These are phyloP conservation scores for Plasmodium gallinaceum DNA, from an alignment of 169 alveolate species.

Conservation along the genomic window DNA sequence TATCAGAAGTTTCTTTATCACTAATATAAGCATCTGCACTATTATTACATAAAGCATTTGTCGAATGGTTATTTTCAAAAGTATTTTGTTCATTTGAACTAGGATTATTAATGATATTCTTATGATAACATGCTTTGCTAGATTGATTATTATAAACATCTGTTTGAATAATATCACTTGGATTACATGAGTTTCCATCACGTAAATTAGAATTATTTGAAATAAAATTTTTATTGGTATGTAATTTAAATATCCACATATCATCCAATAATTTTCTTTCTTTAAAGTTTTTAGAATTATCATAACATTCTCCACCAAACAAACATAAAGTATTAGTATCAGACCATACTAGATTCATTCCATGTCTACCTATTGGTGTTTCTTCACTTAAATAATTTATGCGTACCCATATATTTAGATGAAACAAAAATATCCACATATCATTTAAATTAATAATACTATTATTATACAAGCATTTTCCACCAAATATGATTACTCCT, in stretches of 20 bases:
- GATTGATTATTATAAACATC: not conserved
- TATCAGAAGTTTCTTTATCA: not conserved
- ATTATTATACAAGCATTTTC: constrained; percentile 79
- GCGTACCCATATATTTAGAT: constrained; percentile 88
- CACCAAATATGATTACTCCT: constrained; percentile 74
- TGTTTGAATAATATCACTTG: constrained; percentile 3
- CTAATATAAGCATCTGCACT: not conserved
- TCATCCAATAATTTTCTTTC: constrained; percentile 87
- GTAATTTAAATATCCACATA: constrained; percentile 87
- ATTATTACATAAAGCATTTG: not conserved
- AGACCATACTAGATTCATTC: constrained; percentile 91
- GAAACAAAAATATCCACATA: constrained; percentile 90
- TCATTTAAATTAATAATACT: constrained; percentile 88
- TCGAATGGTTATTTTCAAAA: not conserved
- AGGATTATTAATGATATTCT: not conserved
- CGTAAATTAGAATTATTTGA: not conserved
- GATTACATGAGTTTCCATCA: not conserved
- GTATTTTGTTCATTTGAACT: not conserved
- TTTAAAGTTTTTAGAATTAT: constrained; percentile 78
- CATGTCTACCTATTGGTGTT: constrained; percentile 91
- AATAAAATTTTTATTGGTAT: not conserved
- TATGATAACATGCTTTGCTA: not conserved
- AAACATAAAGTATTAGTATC: constrained; percentile 88
- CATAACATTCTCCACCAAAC: constrained; percentile 91
- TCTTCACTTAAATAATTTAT: constrained; percentile 86